These are phyloP conservation scores for Cyclotella choctawhatcheeana DNA, from an alignment of 108 stramenopile genomes.

Conservation along the genomic window DNA sequence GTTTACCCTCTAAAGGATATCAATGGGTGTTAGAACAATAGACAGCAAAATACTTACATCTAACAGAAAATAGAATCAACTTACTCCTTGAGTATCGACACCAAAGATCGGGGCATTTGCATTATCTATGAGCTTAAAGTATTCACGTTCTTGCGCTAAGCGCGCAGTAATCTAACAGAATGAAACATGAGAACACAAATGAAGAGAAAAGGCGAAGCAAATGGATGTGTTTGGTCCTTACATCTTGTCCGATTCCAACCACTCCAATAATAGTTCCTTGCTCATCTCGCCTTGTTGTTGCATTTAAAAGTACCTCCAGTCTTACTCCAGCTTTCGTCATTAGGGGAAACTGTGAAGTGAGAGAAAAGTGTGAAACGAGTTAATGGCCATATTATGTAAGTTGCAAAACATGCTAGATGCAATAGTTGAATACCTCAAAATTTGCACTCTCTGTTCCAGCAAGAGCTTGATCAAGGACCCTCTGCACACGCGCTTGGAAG, in stretches of 20 bases:
- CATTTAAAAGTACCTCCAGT: conserved; percentile 61
- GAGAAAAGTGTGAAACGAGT: too few species aligned
- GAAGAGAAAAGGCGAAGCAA: not conserved
- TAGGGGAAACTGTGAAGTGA: conserved; percentile 44
- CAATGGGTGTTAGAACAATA: not conserved
- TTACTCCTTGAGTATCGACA: conserved; percentile 58
- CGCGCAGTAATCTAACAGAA: conserved; percentile 60
- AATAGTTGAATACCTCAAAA: too few species aligned
- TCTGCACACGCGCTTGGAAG: conserved; percentile 47
- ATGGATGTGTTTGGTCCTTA: not conserved
- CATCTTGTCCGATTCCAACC: conserved; percentile 54
- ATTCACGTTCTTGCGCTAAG: conserved; percentile 27
- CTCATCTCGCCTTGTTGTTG: conserved; percentile 65
- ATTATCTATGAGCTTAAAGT: conserved; percentile 64
- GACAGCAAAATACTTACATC: not conserved
- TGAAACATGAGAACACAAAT: not conserved
- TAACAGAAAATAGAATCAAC: not conserved
- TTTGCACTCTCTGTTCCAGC: conserved; percentile 33
- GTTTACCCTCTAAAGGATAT: conserved; percentile 35
- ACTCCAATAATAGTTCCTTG: conserved; percentile 67
- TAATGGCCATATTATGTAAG: too few species aligned
- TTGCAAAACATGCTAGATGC: too few species aligned
- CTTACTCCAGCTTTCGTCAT: conserved; percentile 24
- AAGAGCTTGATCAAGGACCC: conserved; percentile 55
- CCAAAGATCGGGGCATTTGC: conserved; percentile 84